phyloP scores from a whole-genome alignment of 148 eudicot species.

The Spergularia marina region DNA sequence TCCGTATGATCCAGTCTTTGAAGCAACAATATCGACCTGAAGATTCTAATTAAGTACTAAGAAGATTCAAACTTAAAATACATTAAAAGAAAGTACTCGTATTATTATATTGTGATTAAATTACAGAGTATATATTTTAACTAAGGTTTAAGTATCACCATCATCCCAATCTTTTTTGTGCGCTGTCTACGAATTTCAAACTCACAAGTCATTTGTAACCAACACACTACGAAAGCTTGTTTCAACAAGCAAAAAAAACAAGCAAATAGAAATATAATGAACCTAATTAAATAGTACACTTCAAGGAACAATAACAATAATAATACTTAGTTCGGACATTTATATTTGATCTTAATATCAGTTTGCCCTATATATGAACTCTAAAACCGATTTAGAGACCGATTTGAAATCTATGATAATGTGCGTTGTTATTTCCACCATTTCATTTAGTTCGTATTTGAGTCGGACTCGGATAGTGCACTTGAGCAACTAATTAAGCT shows the following conservation, averaged over 20 bases:
- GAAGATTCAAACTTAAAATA: not conserved
- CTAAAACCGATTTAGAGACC: too few relatives aligned
- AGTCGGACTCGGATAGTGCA: too few relatives aligned
- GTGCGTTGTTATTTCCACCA: too few relatives aligned
- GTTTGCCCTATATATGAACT: too few relatives aligned
- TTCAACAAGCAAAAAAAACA: constrained; percentile 20
- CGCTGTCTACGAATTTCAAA: constrained; percentile 16
- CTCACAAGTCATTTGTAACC: constrained; percentile 29
- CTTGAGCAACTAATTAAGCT: too few relatives aligned
- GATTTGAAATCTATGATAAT: too few relatives aligned
- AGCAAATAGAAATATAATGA: not conserved
- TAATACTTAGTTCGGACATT: too few relatives aligned
- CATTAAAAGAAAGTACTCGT: not conserved
- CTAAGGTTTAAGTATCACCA: not conserved
- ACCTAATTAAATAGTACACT: too few relatives aligned
- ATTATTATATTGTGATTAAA: not conserved
- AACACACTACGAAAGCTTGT: constrained; percentile 25
- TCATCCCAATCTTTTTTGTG: not conserved
- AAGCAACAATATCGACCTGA: constrained; percentile 5
- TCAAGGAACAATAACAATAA: too few relatives aligned
- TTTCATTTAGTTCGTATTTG: too few relatives aligned
- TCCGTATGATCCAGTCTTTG: constrained; percentile 8
- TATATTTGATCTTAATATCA: too few relatives aligned
- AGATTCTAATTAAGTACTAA: constrained; percentile 9
- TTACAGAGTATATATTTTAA: not conserved